Conservation (phyloP, 495 filamentous ascomycete genomes). For the Penicillium subrubescens region DNA sequence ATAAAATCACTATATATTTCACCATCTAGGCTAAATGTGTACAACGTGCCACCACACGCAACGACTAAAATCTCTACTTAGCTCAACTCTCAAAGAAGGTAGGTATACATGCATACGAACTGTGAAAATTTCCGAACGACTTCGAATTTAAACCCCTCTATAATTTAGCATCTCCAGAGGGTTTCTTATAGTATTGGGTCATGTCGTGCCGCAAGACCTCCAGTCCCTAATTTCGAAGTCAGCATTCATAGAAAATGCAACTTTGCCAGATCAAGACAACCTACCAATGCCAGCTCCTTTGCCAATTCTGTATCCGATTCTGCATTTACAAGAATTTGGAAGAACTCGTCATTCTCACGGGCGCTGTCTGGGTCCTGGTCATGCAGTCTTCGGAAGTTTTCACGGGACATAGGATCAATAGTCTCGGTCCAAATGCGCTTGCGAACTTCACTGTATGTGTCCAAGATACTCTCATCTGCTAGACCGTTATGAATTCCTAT, state of each 20-base stretch:
- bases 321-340: conserved; percentile 29
- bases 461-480: conserved; percentile 58
- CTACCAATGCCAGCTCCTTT: conserved; percentile 29
- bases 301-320: conserved; percentile 29
- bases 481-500: conserved; percentile 56
- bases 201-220: conserved; percentile 34
- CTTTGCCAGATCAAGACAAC: background rate
- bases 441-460: conserved; percentile 58
- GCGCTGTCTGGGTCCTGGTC: conserved; percentile 39
- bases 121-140: no score
- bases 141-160: background rate
- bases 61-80: no score
- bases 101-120: no score
- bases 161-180: background rate
- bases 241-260: background rate
- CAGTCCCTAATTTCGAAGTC: conserved; percentile 20
- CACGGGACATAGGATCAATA: conserved; percentile 58
- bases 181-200: conserved; percentile 31
- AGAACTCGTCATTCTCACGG: conserved; percentile 41
- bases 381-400: conserved; percentile 48
- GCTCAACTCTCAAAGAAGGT: no score
- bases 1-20: no score
- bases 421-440: conserved; percentile 56
- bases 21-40: no score
- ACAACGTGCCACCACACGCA: no score